Base-by-base conservation (phyloP, 352 stramenopile species). In the Phytopythium boreale region DNA sequence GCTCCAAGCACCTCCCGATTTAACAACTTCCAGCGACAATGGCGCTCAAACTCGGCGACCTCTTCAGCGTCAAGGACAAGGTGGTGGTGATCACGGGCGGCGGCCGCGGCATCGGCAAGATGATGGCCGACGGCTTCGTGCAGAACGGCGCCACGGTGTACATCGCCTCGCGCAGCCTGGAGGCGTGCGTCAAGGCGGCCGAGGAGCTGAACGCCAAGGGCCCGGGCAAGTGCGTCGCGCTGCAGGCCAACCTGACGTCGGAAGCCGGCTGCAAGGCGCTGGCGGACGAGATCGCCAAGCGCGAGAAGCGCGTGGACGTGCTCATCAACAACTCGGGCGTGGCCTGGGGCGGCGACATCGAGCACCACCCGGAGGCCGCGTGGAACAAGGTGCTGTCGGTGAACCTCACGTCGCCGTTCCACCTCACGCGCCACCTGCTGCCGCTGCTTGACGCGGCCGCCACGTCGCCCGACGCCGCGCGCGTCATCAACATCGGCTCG, bases 391-490 rank as follows among this genome's bases (percentile, higher is more conserved):
- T 98, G 9, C 76, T 98, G 19, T 81, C 92, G 52, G 58, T 98
- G 61, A 99, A 99, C 73, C 89, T 99, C 61, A 98, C 97, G 72
- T 84, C 89, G 17, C 74, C 96, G 1, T 99, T 98, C 72, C 97
- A 98, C 66, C 71, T 98, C 36, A 95, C 88, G 24, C 80, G 90
- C 36, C 84, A 94, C 37, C 85, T 97, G 57, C 71, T 98, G 24
- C 95, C 94, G 14, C 74, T 98, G 27, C 75, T 99, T 47, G 84
- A 98, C 59, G 71, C 20, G 4, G 82, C 82, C 47, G 70, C 80
- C 9, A 77, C 56, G 19, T 79, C 75, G 34, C 51, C 80, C 2
- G 74, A 82, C 43, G 67, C 70, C 29, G 77, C 83, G 34, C 76
- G 85, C 34, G 66, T 95, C 29, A 92, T 95, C 72, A 94, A 89